Percentiles rank a stretch among this genome's conserved stretches.
phyloP scores from a whole-genome alignment of 2,329 filamentous ascomycete species.

The Aurifilum marmelostoma region DNA sequence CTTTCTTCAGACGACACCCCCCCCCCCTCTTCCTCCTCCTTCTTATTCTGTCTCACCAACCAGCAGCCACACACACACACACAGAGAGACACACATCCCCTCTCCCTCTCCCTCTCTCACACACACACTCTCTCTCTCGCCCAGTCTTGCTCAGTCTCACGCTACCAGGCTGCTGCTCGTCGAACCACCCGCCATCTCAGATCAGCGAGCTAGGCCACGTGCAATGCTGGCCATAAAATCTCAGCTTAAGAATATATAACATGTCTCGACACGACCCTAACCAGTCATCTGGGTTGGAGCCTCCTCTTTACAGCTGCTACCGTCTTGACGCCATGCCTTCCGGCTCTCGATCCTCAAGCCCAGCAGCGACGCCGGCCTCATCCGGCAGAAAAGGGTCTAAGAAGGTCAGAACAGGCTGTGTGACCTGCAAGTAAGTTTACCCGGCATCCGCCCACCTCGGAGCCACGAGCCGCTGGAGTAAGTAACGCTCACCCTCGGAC shows the following conservation, averaged over 20 bases:
- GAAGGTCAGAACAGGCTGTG: conserved; percentile 29
- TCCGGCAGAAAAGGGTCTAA: conserved; percentile 30
- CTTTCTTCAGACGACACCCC: neutral
- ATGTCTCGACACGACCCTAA: conserved; percentile 23
- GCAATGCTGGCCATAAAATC: conserved; percentile 3
- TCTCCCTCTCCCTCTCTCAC: too few relatives aligned
- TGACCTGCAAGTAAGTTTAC: conserved; percentile 30
- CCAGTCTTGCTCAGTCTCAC: neutral
- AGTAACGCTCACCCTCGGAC: neutral
- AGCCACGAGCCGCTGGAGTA: too few relatives aligned
- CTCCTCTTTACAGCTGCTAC: conserved; percentile 26
- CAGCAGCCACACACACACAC: neutral
- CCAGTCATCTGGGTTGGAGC: conserved; percentile 10
- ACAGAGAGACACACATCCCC: too few relatives aligned
- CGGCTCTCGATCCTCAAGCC: conserved; percentile 25
- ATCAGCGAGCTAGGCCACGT: conserved; percentile 6
- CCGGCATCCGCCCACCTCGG: too few relatives aligned
- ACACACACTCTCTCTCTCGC: too few relatives aligned
- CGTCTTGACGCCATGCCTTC: conserved; percentile 26
- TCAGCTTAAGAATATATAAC: conserved; percentile 15
- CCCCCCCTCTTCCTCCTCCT: too few relatives aligned
- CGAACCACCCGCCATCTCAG: neutral
- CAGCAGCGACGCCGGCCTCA: conserved; percentile 13
- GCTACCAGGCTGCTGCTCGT: neutral
- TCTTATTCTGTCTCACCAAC: neutral